Percentiles rank a stretch among this genome's conserved stretches.
Evolutionary conservation across 2,329 filamentous ascomycete species (phyloP).

Genomic region (Fusarium cicatricum): DNA sequence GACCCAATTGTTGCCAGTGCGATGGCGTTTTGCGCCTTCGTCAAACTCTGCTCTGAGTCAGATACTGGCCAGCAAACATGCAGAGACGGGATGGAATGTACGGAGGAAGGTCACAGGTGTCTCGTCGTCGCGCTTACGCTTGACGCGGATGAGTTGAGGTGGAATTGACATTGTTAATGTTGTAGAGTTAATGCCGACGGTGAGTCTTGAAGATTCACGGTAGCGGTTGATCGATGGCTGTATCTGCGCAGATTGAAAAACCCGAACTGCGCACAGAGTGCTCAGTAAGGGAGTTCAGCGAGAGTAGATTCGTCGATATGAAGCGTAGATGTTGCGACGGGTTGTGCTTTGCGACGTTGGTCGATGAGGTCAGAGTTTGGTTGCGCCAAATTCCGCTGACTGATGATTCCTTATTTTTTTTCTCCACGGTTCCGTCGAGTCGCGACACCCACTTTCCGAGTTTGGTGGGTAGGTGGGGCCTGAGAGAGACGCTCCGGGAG

Average conservation of each 20-base stretch:
- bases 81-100: slow-evolving; percentile 45
- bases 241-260: neutral
- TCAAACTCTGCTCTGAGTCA: slow-evolving; percentile 57
- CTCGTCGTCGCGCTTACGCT: slow-evolving; percentile 66
- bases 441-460: slow-evolving; percentile 19
- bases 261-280: neutral
- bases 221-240: neutral
- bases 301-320: neutral
- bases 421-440: neutral
- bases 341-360: neutral
- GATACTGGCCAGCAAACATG: slow-evolving; percentile 10
- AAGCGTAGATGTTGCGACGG: too few species aligned
- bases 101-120: slow-evolving; percentile 64
- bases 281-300: neutral
- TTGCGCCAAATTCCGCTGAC: slow-evolving; percentile 1
- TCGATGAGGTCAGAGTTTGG: slow-evolving; percentile 33
- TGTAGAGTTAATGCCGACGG: neutral
- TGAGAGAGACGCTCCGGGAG: neutral
- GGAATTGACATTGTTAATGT: slow-evolving; percentile 60
- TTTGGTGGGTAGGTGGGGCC: neutral
- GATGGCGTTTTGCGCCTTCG: slow-evolving; percentile 60
- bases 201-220: neutral
- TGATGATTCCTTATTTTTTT: slow-evolving; percentile 8
- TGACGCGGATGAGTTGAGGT: slow-evolving; percentile 66
- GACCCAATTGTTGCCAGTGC: slow-evolving; percentile 60